Conservation (phyloP, 805 yeast genomes). For the Hanseniaspora valbyensis region DNA sequence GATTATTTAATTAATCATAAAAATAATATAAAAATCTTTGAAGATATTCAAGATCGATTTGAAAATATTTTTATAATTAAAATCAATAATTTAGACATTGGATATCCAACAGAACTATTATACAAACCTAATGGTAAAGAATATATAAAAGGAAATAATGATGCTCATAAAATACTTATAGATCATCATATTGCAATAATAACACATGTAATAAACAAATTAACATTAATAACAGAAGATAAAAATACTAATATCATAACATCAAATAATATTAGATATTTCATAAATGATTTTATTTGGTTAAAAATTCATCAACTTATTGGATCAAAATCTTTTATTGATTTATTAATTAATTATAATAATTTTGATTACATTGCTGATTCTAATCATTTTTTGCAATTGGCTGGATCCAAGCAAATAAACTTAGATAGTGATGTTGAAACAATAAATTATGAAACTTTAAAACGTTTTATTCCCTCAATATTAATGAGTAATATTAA, state of each 20-base stretch:
- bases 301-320: slow-evolving; percentile 29
- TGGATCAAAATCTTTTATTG: slow-evolving; percentile 34
- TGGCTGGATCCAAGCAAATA: slow-evolving; percentile 15
- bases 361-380: slow-evolving; percentile 24
- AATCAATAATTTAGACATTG: not conserved
- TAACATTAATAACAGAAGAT: too few relatives aligned
- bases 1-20: not conserved
- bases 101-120: not conserved
- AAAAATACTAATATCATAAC: not conserved
- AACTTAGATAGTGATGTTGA: not conserved
- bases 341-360: slow-evolving; percentile 31
- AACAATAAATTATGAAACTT: not conserved
- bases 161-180: not conserved
- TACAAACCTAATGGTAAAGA: not conserved
- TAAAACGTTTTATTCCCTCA: not conserved
- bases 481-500: not conserved
- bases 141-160: not conserved
- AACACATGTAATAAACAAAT: not conserved
- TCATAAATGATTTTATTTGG: slow-evolving; percentile 9
- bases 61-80: not conserved
- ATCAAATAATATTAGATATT: not conserved
- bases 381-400: slow-evolving; percentile 19
- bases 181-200: not conserved
- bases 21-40: not conserved
- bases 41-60: not conserved